A percentile compares a stretch with the other conserved stretches of the same genome.
Conservation (phyloP, 805 yeast genomes). For the Helenozyma baotianmanensis region DNA sequence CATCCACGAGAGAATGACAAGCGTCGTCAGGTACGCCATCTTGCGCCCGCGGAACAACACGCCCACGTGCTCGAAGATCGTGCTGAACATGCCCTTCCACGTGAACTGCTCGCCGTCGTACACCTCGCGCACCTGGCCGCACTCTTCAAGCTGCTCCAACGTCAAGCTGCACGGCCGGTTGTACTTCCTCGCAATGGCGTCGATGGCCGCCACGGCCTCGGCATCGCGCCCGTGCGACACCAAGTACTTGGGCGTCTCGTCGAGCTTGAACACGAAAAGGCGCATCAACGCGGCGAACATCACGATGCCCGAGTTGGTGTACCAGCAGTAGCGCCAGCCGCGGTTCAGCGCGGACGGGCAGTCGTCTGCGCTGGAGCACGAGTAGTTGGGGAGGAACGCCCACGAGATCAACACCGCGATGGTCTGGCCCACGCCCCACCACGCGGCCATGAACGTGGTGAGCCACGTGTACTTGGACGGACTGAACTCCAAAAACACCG, state of each 20-base stretch:
- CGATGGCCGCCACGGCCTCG: slow-evolving; percentile 8
- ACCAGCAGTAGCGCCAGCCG: slow-evolving; percentile 13
- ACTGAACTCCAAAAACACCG: slow-evolving; percentile 49
- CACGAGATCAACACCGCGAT: slow-evolving; percentile 49
- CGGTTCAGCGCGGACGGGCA: slow-evolving; percentile 7
- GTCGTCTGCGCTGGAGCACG: slow-evolving; percentile 28
- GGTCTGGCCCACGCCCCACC: slow-evolving; percentile 63
- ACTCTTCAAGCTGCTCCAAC: slow-evolving; percentile 6
- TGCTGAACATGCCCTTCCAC: neutral
- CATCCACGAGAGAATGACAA: slow-evolving; percentile 6
- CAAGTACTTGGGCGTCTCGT: slow-evolving; percentile 11
- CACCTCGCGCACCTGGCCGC: slow-evolving; percentile 12
- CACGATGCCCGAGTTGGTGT: slow-evolving; percentile 9
- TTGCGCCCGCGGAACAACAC: slow-evolving; percentile 1
- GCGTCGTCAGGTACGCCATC: slow-evolving; percentile 5
- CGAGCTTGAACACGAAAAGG: slow-evolving; percentile 3
- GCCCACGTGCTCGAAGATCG: slow-evolving; percentile 3
- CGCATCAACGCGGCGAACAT: slow-evolving; percentile 5
- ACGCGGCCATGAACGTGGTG: slow-evolving; percentile 41
- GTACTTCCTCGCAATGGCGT: slow-evolving; percentile 10
- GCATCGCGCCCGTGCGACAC: slow-evolving; percentile 9
- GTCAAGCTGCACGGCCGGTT: slow-evolving; percentile 11
- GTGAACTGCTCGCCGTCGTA: slow-evolving; percentile 2
- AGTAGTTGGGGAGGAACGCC: slow-evolving; percentile 43
- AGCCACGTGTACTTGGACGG: slow-evolving; percentile 50